Evolutionary conservation across 345 rosid species (phyloP).

Genomic region (Eucalyptus viminalis): DNA sequence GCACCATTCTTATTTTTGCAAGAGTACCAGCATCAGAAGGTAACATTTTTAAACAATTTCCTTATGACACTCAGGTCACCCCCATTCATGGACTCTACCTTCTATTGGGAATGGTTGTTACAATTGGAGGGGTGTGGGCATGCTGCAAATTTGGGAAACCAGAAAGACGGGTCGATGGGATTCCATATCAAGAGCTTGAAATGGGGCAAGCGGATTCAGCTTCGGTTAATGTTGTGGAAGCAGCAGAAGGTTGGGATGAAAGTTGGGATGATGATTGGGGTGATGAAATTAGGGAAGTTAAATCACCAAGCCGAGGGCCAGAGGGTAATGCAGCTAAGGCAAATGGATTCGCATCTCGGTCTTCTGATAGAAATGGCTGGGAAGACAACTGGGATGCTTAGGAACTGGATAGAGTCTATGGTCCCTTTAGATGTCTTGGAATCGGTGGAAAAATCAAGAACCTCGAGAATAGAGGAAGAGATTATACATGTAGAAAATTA

Average conservation of each 20-base stretch:
- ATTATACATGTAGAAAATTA: background rate
- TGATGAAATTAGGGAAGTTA: constrained; percentile 8
- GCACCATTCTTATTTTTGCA: background rate
- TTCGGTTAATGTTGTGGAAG: constrained; percentile 2
- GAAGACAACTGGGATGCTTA: constrained; percentile 12
- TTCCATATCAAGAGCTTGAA: constrained; percentile 70
- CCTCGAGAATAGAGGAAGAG: background rate
- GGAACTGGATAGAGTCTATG: background rate
- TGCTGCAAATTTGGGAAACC: constrained; percentile 50
- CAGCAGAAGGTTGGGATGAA: constrained; percentile 13
- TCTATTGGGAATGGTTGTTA: constrained; percentile 1
- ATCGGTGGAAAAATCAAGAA: background rate
- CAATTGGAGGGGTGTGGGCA: constrained; percentile 27
- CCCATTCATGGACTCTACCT: constrained; percentile 20
- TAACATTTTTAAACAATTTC: background rate
- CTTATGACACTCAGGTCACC: background rate
- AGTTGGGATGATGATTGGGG: constrained; percentile 26
- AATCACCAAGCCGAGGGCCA: background rate
- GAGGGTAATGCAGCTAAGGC: background rate
- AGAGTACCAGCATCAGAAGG: background rate
- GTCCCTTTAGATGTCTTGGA: background rate
- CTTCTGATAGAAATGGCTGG: constrained; percentile 3
- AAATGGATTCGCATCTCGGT: background rate
- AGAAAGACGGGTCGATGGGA: constrained; percentile 30
- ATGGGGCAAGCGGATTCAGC: constrained; percentile 8